Evolutionary conservation across 257 asterid genomes (phyloP).

Genomic region (Penstemon davidsonii): DNA sequence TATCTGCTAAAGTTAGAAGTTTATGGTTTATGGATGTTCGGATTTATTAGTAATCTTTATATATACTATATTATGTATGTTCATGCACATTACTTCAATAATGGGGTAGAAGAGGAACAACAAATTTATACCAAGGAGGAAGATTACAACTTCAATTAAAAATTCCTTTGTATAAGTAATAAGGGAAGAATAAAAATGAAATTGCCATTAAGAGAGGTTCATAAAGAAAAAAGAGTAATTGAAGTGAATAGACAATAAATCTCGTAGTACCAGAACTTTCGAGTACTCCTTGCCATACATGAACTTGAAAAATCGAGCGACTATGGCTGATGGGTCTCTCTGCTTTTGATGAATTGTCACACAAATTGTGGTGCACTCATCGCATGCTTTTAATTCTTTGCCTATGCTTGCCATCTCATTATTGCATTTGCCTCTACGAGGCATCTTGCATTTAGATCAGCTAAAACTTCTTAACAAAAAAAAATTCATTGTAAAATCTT

Average conservation of each 20-base stretch:
- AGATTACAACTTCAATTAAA: neutral
- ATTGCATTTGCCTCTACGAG: neutral
- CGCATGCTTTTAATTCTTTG: neutral
- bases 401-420: too few relatives aligned
- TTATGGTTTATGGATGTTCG: too few relatives aligned
- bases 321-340: neutral
- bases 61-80: too few relatives aligned
- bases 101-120: too few relatives aligned
- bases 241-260: neutral
- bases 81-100: too few relatives aligned
- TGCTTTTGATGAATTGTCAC: constrained; percentile 20
- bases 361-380: constrained; percentile 1
- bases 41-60: too few relatives aligned
- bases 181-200: neutral
- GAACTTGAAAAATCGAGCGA: constrained; percentile 33
- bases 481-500: neutral
- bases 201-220: neutral
- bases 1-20: too few relatives aligned
- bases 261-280: constrained; percentile 30
- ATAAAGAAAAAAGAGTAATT: neutral
- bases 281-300: constrained; percentile 23
- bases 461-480: neutral
- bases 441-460: constrained; percentile 4
- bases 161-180: neutral
- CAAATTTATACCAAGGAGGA: too few relatives aligned